Base-by-base conservation (phyloP, 2,329 filamentous ascomycete species). In the Curvularia sp. region DNA sequence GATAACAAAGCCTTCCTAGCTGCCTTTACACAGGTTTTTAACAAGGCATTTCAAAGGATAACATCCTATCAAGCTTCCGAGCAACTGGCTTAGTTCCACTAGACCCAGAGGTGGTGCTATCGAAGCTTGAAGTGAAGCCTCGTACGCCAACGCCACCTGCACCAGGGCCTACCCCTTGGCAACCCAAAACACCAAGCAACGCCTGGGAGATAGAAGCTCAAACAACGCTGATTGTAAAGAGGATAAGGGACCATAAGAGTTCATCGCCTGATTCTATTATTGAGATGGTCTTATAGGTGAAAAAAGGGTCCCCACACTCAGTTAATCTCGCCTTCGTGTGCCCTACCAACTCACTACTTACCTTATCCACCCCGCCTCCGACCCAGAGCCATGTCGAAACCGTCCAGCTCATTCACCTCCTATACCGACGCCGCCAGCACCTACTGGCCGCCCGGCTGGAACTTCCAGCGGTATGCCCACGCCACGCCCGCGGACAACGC, bases 21-120 rank as follows among this genome's bases (percentile, higher is more conserved):
- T 15, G 12, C 39, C 39, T 43, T 43, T 15, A 6, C 3, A 3
- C 19, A 1, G 12, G 39, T 27, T 1, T 43, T 25, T 27, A 15
- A 27, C 12, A 43, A 43, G 39, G 21, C 39, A 7, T 25, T 43
- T 25, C 19, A 27, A 50, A 41, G 12, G 15, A 50, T 25, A 48
- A 34, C 54, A 47, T 61, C 48, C 67, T 65, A 27, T 23, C 9
- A 43, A 27, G 38, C 18, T 41, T 41, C 10, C n/a, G 18, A 41
- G 38, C 25, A 27, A 27, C 25, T 4, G 25, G 25, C 25, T 27
- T 27, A 27, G 25, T 27, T 27, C 25, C 25, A 4, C 7, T 21
- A n/a, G 18, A 41, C 18, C 19, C 18, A 41, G 38, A 41, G n/a
- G n/a, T 41, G 5, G 38, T 41, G 38, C 2, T 41, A 41, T 21